Evolutionary conservation across 305 asterid species (phyloP).

Genomic region (Fraxinus baroniana): DNA sequence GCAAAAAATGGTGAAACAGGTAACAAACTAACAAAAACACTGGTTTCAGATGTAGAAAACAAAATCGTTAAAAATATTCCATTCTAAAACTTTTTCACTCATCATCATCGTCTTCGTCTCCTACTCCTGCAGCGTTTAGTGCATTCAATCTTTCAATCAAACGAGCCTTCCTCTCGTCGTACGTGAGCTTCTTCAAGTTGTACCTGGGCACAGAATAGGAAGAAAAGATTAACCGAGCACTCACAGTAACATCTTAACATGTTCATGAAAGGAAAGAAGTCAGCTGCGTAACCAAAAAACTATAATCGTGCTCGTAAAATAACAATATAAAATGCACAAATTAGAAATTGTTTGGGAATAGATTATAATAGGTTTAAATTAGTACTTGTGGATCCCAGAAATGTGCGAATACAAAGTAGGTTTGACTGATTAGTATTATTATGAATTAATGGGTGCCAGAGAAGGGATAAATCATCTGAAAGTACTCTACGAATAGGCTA

Average conservation of each 20-base stretch:
- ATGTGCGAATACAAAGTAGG: neutral
- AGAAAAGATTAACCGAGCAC: neutral
- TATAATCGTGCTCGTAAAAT: neutral
- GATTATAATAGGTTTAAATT: neutral
- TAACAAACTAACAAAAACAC: conserved; percentile 10
- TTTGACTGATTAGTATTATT: neutral
- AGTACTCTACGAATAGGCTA: neutral
- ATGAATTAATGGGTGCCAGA: neutral
- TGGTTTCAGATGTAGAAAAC: neutral
- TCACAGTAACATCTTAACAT: neutral
- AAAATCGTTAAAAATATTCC: neutral
- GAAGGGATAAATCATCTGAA: neutral
- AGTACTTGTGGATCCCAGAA: neutral
- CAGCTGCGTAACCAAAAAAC: neutral
- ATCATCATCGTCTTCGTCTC: conserved; percentile 24
- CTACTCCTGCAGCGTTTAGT: conserved; percentile 39
- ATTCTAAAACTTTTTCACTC: conserved; percentile 19
- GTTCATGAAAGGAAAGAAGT: neutral
- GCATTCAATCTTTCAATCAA: conserved; percentile 40
- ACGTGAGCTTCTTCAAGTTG: conserved; percentile 41
- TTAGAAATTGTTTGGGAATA: neutral
- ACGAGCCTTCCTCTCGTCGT: conserved; percentile 37
- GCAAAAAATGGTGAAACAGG: conserved; percentile 22
- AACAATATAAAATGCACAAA: neutral
- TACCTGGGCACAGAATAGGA: conserved; percentile 21